These are phyloP conservation scores for Eucalyptus tenuipes DNA, from an alignment of 345 rosid genomes.

Conservation along the genomic window DNA sequence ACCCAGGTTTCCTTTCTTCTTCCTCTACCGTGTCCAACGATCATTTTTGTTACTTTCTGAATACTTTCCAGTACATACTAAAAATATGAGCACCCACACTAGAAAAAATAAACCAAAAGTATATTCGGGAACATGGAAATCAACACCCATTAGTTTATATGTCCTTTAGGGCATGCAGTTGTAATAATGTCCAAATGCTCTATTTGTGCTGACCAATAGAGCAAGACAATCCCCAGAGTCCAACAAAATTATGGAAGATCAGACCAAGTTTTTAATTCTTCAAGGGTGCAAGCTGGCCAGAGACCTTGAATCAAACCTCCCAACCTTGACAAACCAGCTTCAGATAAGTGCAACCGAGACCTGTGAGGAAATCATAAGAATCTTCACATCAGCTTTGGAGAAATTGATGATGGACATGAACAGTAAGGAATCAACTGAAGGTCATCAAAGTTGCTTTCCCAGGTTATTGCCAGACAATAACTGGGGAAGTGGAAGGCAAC, in stretches of 20 bases:
- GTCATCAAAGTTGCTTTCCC: neutral
- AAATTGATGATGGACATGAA: neutral
- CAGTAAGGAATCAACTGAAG: neutral
- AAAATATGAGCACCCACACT: neutral
- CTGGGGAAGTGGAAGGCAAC: neutral
- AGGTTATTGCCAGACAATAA: neutral
- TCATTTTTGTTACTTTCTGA: neutral
- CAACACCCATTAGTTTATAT: neutral
- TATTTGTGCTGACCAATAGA: neutral
- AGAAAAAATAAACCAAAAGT: neutral
- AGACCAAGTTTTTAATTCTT: constrained; percentile 9
- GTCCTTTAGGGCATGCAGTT: neutral
- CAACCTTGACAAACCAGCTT: constrained; percentile 4
- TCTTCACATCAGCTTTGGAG: neutral
- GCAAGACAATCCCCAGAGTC: neutral
- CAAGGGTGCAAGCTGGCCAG: constrained; percentile 37
- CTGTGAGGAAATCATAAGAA: constrained; percentile 29
- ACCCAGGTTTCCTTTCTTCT: neutral
- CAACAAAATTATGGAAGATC: neutral
- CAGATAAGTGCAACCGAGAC: constrained; percentile 1
- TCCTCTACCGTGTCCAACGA: neutral
- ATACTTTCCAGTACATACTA: neutral
- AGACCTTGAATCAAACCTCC: constrained; percentile 33
- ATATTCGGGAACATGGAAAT: neutral
- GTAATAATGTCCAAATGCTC: neutral